These are phyloP conservation scores for Halophytophthora batemanensis DNA, from an alignment of 352 stramenopile species.

Conservation along the genomic window DNA sequence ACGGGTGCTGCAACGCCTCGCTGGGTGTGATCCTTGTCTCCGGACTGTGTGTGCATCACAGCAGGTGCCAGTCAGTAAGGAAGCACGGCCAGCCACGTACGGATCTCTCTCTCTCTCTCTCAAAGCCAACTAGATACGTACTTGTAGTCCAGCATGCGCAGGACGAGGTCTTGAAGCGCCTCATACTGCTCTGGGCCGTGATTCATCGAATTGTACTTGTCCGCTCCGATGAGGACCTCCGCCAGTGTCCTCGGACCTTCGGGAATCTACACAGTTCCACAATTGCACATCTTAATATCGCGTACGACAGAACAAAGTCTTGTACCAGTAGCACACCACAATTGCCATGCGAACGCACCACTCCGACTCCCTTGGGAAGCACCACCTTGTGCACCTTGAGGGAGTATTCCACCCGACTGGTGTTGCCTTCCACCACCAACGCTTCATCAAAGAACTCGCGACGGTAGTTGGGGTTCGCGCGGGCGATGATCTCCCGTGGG, in stretches of 20 bases:
- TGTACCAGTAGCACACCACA: not conserved
- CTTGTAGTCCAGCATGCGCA: constrained; percentile 95
- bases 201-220: constrained; percentile 40
- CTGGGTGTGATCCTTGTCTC: constrained; percentile 88
- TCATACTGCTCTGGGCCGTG: constrained; percentile 88
- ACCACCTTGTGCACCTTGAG: constrained; percentile 61
- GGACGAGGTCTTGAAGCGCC: constrained; percentile 92
- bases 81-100: not conserved
- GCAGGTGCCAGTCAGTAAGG: constrained; percentile 2
- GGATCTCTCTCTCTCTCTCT: too few relatives aligned
- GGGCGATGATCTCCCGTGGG: constrained; percentile 89
- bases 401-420: constrained; percentile 55
- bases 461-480: constrained; percentile 75
- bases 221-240: constrained; percentile 55
- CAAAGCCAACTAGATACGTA: constrained; percentile 30
- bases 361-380: constrained; percentile 27
- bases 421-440: constrained; percentile 50
- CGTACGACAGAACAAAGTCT: not conserved
- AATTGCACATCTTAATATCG: constrained; percentile 7
- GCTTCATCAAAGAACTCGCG: constrained; percentile 92
- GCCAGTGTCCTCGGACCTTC: constrained; percentile 42
- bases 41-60: constrained; percentile 41
- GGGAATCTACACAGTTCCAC: constrained; percentile 18
- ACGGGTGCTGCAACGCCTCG: constrained; percentile 93
- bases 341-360: constrained; percentile 23